A percentile compares a stretch with the other conserved stretches of the same genome.
phyloP scores from a whole-genome alignment of 1,284 basidiomycete species.

The Malassezia sp. region DNA sequence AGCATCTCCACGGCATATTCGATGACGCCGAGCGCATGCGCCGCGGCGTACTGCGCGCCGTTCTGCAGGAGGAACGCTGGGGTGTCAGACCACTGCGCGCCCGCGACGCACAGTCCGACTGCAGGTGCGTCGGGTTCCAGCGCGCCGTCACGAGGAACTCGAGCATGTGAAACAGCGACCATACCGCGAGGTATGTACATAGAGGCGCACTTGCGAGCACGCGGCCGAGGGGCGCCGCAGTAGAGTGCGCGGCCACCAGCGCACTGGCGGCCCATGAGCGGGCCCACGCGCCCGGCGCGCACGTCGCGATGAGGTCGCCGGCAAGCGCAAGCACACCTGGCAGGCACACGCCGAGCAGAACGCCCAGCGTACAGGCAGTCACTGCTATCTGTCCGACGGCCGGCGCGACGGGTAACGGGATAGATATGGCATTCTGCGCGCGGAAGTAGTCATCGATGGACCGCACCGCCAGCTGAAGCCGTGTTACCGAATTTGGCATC shows the following conservation, averaged over 20 bases:
- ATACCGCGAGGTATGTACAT: slow-evolving; percentile 26
- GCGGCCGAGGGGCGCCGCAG: no score
- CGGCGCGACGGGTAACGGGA: no score
- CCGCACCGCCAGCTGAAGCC: no score
- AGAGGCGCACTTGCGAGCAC: no score
- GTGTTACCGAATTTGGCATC: no score
- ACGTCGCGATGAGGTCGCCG: no score
- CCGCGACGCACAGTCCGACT: slow-evolving; percentile 64
- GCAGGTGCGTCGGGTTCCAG: slow-evolving; percentile 86
- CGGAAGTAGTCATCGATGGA: no score
- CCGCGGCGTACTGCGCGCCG: slow-evolving; percentile 69
- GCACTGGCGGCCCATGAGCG: no score
- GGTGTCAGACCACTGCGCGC: background rate
- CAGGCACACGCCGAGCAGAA: slow-evolving; percentile 6
- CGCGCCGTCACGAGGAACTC: slow-evolving; percentile 92
- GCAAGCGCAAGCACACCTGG: background rate
- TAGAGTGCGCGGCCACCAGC: no score
- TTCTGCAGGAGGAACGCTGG: slow-evolving; percentile 89
- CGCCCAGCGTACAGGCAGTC: slow-evolving; percentile 7
- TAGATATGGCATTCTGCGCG: no score
- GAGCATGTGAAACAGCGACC: slow-evolving; percentile 67
- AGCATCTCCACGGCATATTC: slow-evolving; percentile 55
- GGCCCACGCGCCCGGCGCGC: no score
- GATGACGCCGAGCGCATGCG: slow-evolving; percentile 63
- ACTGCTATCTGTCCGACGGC: slow-evolving; percentile 5